Evolutionary conservation across 345 rosid species (phyloP).

Genomic region (Corymbia maculata): DNA sequence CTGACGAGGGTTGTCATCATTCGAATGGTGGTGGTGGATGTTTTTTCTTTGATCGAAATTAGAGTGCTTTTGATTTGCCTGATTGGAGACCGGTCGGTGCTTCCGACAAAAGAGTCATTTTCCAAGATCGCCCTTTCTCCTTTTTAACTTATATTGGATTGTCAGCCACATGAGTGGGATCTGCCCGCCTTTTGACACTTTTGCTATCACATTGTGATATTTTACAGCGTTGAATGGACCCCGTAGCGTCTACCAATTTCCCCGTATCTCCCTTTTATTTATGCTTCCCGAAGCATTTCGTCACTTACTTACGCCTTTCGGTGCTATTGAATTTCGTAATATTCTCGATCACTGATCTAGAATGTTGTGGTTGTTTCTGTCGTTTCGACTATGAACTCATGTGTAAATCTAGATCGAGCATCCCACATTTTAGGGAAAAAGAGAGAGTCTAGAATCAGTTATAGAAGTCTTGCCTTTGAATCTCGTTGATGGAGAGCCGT

Average conservation of each 20-base stretch:
- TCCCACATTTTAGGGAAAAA: no score
- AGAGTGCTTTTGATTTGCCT: background rate
- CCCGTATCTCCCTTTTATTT: no score
- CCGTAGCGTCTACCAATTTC: no score
- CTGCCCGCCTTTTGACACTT: background rate
- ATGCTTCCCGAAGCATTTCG: no score
- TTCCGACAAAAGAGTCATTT: background rate
- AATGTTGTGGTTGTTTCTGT: background rate
- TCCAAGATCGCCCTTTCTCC: background rate
- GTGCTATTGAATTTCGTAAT: background rate
- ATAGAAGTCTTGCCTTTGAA: background rate
- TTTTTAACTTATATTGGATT: no score
- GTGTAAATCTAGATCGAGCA: background rate
- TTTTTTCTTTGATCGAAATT: background rate
- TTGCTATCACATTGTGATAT: no score
- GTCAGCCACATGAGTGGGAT: background rate
- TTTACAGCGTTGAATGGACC: no score
- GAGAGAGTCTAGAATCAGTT: background rate
- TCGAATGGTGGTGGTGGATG: background rate
- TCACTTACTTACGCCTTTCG: no score
- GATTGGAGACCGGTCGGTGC: background rate
- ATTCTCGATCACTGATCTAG: background rate
- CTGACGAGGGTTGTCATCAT: fast-evolving
- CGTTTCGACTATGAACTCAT: background rate
- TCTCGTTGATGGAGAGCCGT: background rate